Evolutionary conservation across 163 green algal species (phyloP), one percentile per base, ranked within the genome.

Genomic region (Trebouxia gelatinosa): DNA sequence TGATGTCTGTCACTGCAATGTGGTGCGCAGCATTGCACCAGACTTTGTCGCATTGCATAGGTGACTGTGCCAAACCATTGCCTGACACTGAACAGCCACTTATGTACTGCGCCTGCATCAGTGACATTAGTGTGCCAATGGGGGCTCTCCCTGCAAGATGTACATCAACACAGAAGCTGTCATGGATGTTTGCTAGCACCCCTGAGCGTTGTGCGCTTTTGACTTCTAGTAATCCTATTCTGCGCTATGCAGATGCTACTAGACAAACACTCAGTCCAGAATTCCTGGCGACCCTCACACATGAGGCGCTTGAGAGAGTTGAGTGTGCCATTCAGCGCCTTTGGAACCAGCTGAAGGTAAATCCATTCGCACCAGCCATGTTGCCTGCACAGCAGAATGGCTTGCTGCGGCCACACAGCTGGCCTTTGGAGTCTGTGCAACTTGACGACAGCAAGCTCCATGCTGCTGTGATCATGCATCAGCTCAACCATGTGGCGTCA

Each of bases 261-360:
- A 54, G 13, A 13, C 43, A 54, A 54, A 54, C 43, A 13, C 13
- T n/a, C n/a, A 54, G 9, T 9, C 43, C 13, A 13, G 43, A 23
- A 54, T 54, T 9, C 43, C 43, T 13, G 11, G 13, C 11, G 43
- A 54, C 43, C 11, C 40, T 43, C 17, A 70, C 61, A 13, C 31
- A 13, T 46, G 61, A 70, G 61, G 61, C 39, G 11, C 34, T 31
- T 5, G 13, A 16, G 0, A 70, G 61, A 40, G 40, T 70, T 48
- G 11, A 3, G 1, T 16, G 34, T 35, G 64, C 64, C 17, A 29
- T 40, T 21, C n/a, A 35, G 21, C 64, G 64, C 5, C 32, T 72
- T 29, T 32, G 64, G 3, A 19, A 54, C 35, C 64, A 72, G 35
- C 35, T 72, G 6, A 72, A 54, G 64, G 64, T 72, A 51, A 43